Evolutionary conservation across 768 basidiomycete species (phyloP).

Genomic region (Steccherinum ochraceum): DNA sequence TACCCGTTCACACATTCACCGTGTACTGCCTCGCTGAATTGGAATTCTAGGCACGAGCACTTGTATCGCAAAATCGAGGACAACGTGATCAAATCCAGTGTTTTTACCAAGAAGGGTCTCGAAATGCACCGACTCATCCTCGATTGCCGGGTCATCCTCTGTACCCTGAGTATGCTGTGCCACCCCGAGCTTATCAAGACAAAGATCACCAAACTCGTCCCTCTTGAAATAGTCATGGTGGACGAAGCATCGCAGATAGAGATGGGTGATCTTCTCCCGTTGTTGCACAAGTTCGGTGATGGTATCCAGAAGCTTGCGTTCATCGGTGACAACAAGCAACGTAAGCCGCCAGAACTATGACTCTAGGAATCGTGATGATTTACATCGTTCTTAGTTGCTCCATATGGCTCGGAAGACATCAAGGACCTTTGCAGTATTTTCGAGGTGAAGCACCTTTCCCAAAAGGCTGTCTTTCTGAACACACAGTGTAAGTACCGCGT

Average conservation of each 20-base stretch:
- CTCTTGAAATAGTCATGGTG: slow-evolving; percentile 34
- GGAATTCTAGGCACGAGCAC: slow-evolving; percentile 40
- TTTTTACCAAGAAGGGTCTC: slow-evolving; percentile 14
- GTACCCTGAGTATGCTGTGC: slow-evolving; percentile 43
- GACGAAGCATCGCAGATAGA: slow-evolving; percentile 47
- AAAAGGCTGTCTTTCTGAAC: slow-evolving; percentile 22
- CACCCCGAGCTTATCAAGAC: slow-evolving; percentile 9
- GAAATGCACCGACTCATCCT: slow-evolving; percentile 20
- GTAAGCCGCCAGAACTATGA: slow-evolving; percentile 17
- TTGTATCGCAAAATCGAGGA: slow-evolving; percentile 31
- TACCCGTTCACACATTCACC: slow-evolving; percentile 16
- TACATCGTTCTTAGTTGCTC: slow-evolving; percentile 22
- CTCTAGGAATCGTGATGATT: background rate
- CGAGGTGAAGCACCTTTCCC: slow-evolving; percentile 23
- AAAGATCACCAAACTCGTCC: slow-evolving; percentile 21
- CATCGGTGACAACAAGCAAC: slow-evolving; percentile 27
- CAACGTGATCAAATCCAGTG: slow-evolving; percentile 32
- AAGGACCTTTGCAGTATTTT: slow-evolving; percentile 26
- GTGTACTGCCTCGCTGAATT: background rate
- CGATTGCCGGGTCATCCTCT: slow-evolving; percentile 33
- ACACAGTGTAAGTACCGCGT: slow-evolving; percentile 25
- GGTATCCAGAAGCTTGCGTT: slow-evolving; percentile 20
- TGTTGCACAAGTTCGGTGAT: slow-evolving; percentile 18
- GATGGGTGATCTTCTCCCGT: slow-evolving; percentile 30
- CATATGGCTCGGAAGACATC: slow-evolving; percentile 26